phyloP scores from a whole-genome alignment of 441 rosid genomes.

The Arabidopsis lyrata region DNA sequence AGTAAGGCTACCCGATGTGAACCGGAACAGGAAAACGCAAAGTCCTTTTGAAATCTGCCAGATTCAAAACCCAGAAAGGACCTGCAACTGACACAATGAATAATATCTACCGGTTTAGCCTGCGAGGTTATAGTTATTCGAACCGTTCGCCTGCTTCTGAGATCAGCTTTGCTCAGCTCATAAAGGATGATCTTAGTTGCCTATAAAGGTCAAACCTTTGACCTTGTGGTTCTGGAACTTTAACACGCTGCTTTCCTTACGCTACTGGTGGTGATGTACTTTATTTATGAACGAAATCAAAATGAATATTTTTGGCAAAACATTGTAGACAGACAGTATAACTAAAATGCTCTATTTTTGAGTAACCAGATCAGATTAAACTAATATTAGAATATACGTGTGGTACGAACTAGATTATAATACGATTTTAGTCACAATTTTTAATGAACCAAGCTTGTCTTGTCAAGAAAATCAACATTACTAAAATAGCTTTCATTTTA shows the following conservation, averaged over 20 bases:
- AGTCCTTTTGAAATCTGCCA: conserved; percentile 1
- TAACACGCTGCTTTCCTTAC: background rate
- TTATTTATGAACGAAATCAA: background rate
- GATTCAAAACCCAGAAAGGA: background rate
- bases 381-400: background rate
- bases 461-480: background rate
- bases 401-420: background rate
- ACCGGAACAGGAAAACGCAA: conserved; percentile 4
- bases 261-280: background rate
- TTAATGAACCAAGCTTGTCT: background rate
- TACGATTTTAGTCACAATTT: background rate
- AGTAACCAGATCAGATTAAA: background rate
- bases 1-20: background rate
- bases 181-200: background rate
- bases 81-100: conserved; percentile 8
- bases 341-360: background rate
- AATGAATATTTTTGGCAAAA: background rate
- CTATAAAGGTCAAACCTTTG: background rate
- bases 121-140: background rate
- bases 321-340: no score
- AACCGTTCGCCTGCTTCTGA: conserved; percentile 18
- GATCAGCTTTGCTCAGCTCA: conserved; percentile 20
- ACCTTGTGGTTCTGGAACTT: conserved; percentile 4
- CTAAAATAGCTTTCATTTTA: background rate
- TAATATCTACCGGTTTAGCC: background rate